Conservation (phyloP, 768 basidiomycete genomes). For the Boletus reticulatus region DNA sequence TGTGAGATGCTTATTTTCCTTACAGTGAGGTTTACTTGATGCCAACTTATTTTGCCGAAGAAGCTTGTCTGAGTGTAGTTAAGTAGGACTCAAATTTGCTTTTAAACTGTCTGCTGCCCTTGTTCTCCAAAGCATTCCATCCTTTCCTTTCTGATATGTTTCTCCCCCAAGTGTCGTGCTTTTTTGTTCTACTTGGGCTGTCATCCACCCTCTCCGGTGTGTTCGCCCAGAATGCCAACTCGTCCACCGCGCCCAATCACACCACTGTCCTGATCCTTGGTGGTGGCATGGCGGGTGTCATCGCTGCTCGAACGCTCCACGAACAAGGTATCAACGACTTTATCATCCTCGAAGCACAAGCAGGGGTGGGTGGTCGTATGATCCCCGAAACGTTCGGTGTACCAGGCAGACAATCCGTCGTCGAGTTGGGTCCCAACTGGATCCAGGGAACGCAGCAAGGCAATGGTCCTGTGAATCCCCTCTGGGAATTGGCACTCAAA, state of each 20-base stretch:
- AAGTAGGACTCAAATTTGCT: too few relatives aligned
- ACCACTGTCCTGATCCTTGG: constrained; percentile 57
- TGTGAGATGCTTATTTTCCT: too few relatives aligned
- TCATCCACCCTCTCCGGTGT: not conserved
- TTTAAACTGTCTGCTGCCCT: not conserved
- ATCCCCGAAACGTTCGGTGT: constrained; percentile 44
- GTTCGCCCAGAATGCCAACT: constrained; percentile 12
- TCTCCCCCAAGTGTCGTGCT: not conserved
- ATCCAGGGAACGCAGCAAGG: constrained; percentile 52
- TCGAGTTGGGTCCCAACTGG: constrained; percentile 66
- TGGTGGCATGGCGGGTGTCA: constrained; percentile 63
- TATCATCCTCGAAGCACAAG: constrained; percentile 57
- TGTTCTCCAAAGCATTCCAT: not conserved
- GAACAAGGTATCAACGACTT: constrained; percentile 54
- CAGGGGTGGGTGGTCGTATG: constrained; percentile 62
- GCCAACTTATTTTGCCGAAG: too few relatives aligned
- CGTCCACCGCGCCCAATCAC: constrained; percentile 11
- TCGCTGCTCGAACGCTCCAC: constrained; percentile 60
- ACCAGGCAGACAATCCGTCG: constrained; percentile 33
- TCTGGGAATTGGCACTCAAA: constrained; percentile 55
- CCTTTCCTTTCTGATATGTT: constrained; percentile 11
- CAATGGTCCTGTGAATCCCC: constrained; percentile 55
- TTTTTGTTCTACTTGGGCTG: constrained; percentile 4
- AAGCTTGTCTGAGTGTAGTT: too few relatives aligned
- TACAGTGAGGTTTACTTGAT: too few relatives aligned